phyloP scores from a whole-genome alignment of 139 green algal species.

The Chlamydomonas asymmetrica region DNA sequence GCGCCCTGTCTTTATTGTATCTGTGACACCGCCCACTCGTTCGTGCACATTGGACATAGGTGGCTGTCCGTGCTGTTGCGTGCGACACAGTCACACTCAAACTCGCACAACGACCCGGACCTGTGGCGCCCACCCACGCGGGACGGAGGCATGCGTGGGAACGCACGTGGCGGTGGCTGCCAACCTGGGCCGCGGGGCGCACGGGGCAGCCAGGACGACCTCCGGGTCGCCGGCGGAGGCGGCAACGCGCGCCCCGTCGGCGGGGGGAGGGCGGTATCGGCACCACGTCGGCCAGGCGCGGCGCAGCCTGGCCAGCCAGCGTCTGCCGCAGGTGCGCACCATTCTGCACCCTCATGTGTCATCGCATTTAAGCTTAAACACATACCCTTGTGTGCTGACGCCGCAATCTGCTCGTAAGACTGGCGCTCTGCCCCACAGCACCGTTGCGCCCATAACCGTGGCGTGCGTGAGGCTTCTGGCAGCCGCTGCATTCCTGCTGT shows the following conservation, averaged over 20 bases:
- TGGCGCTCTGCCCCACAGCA: not conserved
- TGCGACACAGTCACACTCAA: not conserved
- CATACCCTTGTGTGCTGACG: no score
- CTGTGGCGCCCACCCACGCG: slow-evolving; percentile 54
- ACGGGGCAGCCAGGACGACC: slow-evolving; percentile 23
- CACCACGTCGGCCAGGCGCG: not conserved
- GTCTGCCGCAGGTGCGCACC: not conserved
- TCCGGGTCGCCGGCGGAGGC: not conserved
- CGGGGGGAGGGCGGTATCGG: slow-evolving; percentile 7
- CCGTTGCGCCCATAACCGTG: not conserved
- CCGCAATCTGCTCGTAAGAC: not conserved
- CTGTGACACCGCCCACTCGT: not conserved
- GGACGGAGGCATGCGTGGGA: slow-evolving; percentile 2
- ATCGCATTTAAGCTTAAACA: not conserved
- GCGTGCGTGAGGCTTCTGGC: no score
- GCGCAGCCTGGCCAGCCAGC: slow-evolving; percentile 8
- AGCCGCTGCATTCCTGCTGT: not conserved
- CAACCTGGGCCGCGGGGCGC: not conserved
- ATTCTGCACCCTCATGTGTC: not conserved
- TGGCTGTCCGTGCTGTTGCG: not conserved
- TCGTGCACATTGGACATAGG: not conserved
- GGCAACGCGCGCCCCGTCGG: not conserved
- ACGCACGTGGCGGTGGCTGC: not conserved
- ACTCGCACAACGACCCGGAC: slow-evolving; percentile 46
- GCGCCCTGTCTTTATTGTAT: not conserved